Base-by-base conservation (phyloP, 331 rosid genomes). In the Arachis monticola region DNA sequence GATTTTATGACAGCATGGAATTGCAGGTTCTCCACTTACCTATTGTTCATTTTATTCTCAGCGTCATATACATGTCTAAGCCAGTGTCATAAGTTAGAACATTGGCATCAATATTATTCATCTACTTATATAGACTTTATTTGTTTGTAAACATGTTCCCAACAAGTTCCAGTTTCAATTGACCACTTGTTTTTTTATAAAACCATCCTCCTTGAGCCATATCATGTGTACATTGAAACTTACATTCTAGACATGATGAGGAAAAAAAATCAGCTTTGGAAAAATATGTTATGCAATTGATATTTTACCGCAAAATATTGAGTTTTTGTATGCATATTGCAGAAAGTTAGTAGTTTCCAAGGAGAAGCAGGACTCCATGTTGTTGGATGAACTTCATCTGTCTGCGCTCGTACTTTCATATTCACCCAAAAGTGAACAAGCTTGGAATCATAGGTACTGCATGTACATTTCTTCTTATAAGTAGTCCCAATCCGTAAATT, bases 1-100 rank as follows among this genome's bases (percentile, higher is more conserved):
- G 99, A 94, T 80, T 92, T 88, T 58, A 80, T 90, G 60, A 90
- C 97, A 47, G 96, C 99, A 31, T 90, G 99, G 99, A 86, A 90
- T 87, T 85, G 88, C 80, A 94, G 99, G 97, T 94, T 79, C 72
- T 50, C 10, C 55, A 66, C 72, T 72, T 55, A 32, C 44, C 64
- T 13, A 17, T 17, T 17, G 44, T 76, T 80, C 45, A 7, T 53
- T 41, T 31, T 63, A 32, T 59, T 58, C 3, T 57, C 51, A 8
- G 17, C 67, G 8, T 13, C 63, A 46, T 48, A 47, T 45, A 60
- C 50, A 53, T 71, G 5, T 61, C 52, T 48, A 40, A 48, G 52
- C 55, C 69, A 67, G 44, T 47, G 32, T 12, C 61, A 14, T 45
- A 44, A 41, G 60, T 67, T 75, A 59, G 56, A 1, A 65, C 67